These are phyloP conservation scores for Paecilomyces dactylethromorphus DNA, from an alignment of 2,329 filamentous ascomycete species.

Conservation along the genomic window DNA sequence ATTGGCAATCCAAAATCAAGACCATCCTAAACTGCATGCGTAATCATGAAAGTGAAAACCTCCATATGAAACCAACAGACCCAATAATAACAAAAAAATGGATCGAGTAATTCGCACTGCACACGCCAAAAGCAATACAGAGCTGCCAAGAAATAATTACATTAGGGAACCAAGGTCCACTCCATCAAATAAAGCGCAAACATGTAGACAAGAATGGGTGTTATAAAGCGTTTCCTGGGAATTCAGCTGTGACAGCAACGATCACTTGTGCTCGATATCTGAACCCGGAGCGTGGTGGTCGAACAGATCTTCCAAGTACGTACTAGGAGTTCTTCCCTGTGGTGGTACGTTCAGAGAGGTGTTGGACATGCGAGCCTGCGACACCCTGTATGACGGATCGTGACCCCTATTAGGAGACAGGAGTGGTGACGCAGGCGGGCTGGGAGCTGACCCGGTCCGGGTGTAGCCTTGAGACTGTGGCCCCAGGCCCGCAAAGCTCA, in stretches of 20 bases:
- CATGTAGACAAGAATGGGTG: neutral
- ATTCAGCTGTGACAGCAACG: neutral
- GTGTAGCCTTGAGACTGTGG: conserved; percentile 52
- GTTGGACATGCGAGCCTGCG: conserved; percentile 30
- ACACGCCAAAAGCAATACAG: neutral
- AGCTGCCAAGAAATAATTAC: neutral
- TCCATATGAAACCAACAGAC: neutral
- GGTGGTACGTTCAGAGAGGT: conserved; percentile 61
- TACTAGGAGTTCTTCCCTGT: conserved; percentile 72
- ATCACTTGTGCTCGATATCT: conserved; percentile 3
- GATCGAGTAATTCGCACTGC: neutral
- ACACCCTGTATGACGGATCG: conserved; percentile 21
- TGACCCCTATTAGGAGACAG: conserved; percentile 40
- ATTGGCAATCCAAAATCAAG: neutral
- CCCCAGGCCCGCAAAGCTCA: conserved; percentile 54
- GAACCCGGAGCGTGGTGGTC: conserved; percentile 55
- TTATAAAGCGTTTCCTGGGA: neutral
- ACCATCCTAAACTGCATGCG: neutral
- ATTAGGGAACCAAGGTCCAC: neutral
- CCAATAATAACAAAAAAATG: neutral
- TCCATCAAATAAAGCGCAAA: neutral
- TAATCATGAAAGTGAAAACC: neutral
- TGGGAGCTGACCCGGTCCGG: conserved; percentile 44
- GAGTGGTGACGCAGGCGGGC: conserved; percentile 60
- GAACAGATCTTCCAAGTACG: conserved; percentile 83